A percentile compares a stretch with the other conserved stretches of the same genome.
phyloP scores from a whole-genome alignment of 2,329 filamentous ascomycete species.

The Diplodia intermedia region DNA sequence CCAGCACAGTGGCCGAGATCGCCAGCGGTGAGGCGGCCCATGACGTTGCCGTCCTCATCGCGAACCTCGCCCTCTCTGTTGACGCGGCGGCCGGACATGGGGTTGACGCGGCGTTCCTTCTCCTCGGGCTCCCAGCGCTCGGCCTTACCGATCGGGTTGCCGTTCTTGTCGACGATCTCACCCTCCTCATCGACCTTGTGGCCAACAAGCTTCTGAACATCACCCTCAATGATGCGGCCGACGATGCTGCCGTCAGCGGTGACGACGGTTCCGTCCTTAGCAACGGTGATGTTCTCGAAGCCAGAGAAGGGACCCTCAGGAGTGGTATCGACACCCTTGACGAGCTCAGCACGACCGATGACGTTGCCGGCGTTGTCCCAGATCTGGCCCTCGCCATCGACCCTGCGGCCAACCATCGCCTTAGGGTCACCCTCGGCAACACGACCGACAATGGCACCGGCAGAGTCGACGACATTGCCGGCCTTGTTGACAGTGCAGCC shows the following conservation, averaged over 20 bases:
- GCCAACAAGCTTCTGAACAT: slow-evolving; percentile 59
- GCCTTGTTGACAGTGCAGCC: slow-evolving; percentile 69
- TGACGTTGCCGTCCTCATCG: slow-evolving; percentile 58
- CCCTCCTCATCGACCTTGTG: slow-evolving; percentile 60
- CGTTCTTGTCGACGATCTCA: slow-evolving; percentile 61
- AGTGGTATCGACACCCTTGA: slow-evolving; percentile 57
- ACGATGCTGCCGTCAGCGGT: slow-evolving; percentile 56
- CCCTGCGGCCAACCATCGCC: slow-evolving; percentile 66
- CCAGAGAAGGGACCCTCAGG: slow-evolving; percentile 66
- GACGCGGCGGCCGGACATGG: slow-evolving; percentile 64
- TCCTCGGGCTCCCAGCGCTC: slow-evolving; percentile 62
- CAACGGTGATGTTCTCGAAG: slow-evolving; percentile 63
- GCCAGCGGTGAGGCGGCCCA: slow-evolving; percentile 59
- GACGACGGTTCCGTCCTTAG: slow-evolving; percentile 64
- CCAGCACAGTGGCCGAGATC: slow-evolving; percentile 60
- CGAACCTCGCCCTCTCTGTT: slow-evolving; percentile 62
- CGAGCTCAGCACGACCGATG: slow-evolving; percentile 65
- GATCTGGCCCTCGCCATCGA: slow-evolving; percentile 68
- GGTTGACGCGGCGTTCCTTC: slow-evolving; percentile 63
- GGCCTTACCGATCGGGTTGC: slow-evolving; percentile 60
- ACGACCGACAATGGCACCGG: slow-evolving; percentile 65
- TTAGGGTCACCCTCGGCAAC: slow-evolving; percentile 64
- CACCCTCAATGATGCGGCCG: slow-evolving; percentile 58
- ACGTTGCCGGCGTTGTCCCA: slow-evolving; percentile 69
- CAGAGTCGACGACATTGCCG: slow-evolving; percentile 66